These are phyloP conservation scores for Claviceps digitariae DNA, from an alignment of 2,329 filamentous ascomycete species.

Conservation along the genomic window DNA sequence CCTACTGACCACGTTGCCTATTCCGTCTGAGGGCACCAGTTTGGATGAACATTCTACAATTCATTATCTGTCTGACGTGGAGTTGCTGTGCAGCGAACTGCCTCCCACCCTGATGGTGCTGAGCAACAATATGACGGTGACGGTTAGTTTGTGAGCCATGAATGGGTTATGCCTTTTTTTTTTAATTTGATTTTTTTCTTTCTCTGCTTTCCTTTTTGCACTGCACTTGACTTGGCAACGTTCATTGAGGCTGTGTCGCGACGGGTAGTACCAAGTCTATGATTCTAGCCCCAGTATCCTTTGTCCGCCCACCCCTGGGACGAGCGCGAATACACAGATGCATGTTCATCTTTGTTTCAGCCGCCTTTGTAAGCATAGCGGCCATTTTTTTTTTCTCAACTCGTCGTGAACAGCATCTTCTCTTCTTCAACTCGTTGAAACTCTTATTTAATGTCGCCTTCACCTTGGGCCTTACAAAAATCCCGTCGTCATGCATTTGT, in stretches of 20 bases:
- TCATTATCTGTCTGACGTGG: constrained; percentile 63
- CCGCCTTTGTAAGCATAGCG: not conserved
- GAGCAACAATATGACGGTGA: constrained; percentile 84
- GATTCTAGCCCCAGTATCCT: not conserved
- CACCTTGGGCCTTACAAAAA: not conserved
- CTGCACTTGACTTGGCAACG: not conserved
- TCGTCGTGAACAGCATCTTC: not conserved
- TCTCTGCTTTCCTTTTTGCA: not conserved
- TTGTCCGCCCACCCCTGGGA: not conserved
- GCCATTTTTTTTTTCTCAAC: not conserved
- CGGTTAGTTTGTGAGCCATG: constrained; percentile 49
- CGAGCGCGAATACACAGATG: not conserved
- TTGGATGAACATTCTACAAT: constrained; percentile 56
- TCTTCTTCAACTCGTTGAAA: not conserved
- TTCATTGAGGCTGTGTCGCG: not conserved
- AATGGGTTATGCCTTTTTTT: not conserved
- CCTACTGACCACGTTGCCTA: constrained; percentile 70
- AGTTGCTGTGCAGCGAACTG: constrained; percentile 62
- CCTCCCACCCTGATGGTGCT: constrained; percentile 68
- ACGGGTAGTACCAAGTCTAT: not conserved
- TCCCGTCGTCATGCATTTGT: not conserved
- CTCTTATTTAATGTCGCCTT: not conserved
- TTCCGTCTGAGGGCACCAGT: constrained; percentile 64
- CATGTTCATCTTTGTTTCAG: constrained; percentile 1
- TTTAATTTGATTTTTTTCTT: not conserved